phyloP scores from a whole-genome alignment of 148 eudicot genomes.

The Nyssa sinensis region DNA sequence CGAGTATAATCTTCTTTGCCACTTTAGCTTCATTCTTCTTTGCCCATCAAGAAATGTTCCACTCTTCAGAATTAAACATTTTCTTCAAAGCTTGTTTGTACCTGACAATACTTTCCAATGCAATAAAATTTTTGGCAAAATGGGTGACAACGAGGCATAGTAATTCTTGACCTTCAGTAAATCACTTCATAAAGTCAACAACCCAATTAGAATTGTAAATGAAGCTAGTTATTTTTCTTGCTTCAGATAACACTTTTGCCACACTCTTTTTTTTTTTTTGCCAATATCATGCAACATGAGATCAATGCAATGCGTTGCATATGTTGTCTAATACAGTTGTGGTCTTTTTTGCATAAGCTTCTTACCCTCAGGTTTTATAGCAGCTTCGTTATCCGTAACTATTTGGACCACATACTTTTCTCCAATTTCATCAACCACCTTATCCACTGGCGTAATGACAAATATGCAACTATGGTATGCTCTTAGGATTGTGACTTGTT shows the following conservation, averaged over 20 bases:
- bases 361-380: neutral
- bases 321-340: slow-evolving; percentile 4
- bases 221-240: neutral
- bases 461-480: too few species aligned
- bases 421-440: slow-evolving; percentile 2
- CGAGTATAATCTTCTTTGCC: neutral
- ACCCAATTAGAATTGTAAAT: neutral
- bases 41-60: neutral
- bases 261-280: neutral
- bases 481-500: too few species aligned
- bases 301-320: slow-evolving; percentile 6
- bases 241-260: neutral
- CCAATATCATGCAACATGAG: slow-evolving; percentile 1
- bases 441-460: neutral
- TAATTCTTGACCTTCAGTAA: neutral
- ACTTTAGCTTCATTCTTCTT: neutral
- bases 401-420: slow-evolving; percentile 1
- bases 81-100: neutral
- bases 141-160: neutral
- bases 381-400: slow-evolving; percentile 3
- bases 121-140: slow-evolving; percentile 5
- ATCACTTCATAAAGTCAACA: too few species aligned
- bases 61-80: neutral
- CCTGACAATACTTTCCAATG: neutral
- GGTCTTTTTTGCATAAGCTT: neutral